Conservation (phyloP, 768 basidiomycete species). For the Boletellus ananas region DNA sequence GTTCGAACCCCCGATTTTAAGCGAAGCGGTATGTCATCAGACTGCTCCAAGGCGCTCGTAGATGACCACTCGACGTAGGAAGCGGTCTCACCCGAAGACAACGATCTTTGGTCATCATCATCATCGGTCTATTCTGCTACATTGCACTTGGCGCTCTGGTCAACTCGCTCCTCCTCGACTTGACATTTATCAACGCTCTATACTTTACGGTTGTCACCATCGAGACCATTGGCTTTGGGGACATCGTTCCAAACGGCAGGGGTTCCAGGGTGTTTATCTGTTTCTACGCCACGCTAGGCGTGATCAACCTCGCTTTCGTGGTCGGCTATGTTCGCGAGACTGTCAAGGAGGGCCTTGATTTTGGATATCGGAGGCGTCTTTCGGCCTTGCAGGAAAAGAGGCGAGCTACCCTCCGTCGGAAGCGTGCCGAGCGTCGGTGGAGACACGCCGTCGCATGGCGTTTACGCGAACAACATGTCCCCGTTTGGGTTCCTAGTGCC, state of each 20-base stretch:
- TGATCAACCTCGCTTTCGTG: constrained; percentile 61
- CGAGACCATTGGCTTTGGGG: constrained; percentile 76
- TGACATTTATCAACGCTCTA: constrained; percentile 69
- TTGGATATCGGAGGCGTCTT: constrained; percentile 57
- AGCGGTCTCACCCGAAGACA: constrained; percentile 81
- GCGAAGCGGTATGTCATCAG: constrained; percentile 47
- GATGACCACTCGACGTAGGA: constrained; percentile 37
- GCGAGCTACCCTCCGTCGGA: constrained; percentile 38
- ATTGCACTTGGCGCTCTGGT: constrained; percentile 68
- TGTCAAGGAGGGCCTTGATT: constrained; percentile 67
- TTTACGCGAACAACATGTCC: constrained; percentile 45
- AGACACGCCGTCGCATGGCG: constrained; percentile 59
- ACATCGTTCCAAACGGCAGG: constrained; percentile 53
- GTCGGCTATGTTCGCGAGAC: constrained; percentile 66
- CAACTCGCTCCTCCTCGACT: constrained; percentile 45
- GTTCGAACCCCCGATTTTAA: constrained; percentile 57
- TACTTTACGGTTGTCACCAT: constrained; percentile 75
- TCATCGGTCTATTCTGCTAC: constrained; percentile 70
- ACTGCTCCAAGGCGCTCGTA: background rate
- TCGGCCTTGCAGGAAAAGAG: constrained; percentile 44
- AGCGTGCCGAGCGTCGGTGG: constrained; percentile 53
- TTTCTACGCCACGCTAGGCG: constrained; percentile 55
- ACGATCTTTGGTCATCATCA: constrained; percentile 71
- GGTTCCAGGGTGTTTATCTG: constrained; percentile 57
- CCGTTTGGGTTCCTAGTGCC: constrained; percentile 51